A percentile compares a stretch with the other conserved stretches of the same genome.
These are phyloP conservation scores for Emydomyces testavorans DNA, from an alignment of 2,329 filamentous ascomycete genomes.

Conservation along the genomic window DNA sequence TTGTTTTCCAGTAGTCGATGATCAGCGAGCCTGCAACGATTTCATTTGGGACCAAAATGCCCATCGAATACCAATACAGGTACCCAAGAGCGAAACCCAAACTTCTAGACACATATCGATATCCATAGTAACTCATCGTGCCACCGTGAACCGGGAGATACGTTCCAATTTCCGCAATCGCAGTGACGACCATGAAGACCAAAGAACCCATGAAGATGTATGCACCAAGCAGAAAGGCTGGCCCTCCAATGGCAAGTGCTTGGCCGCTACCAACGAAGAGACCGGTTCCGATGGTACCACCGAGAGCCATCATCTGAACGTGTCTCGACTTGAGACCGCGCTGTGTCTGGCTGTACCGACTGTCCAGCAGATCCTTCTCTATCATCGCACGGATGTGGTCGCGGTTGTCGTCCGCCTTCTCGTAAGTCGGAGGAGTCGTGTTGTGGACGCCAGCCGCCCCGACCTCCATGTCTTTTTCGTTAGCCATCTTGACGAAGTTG, in stretches of 20 bases:
- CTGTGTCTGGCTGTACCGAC: slow-evolving; percentile 31
- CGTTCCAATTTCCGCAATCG: slow-evolving; percentile 33
- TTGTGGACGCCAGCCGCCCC: neutral
- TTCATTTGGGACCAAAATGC: slow-evolving; percentile 44
- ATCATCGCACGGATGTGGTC: slow-evolving; percentile 27
- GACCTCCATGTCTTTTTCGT: slow-evolving; percentile 10
- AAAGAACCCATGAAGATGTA: slow-evolving; percentile 41
- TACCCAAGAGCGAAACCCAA: slow-evolving; percentile 36
- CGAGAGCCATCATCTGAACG: slow-evolving; percentile 34
- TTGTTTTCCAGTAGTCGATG: slow-evolving; percentile 49
- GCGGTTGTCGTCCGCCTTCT: slow-evolving; percentile 16
- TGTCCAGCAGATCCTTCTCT: slow-evolving; percentile 32
- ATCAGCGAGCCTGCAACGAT: slow-evolving; percentile 56
- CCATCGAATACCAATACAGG: slow-evolving; percentile 39
- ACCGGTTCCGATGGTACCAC: slow-evolving; percentile 35
- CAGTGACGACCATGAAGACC: slow-evolving; percentile 40
- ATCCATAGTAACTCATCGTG: slow-evolving; percentile 36
- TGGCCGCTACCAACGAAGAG: slow-evolving; percentile 45
- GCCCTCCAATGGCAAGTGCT: slow-evolving; percentile 44
- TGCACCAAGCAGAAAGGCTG: slow-evolving; percentile 42
- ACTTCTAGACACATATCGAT: slow-evolving; percentile 34
- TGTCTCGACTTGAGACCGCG: slow-evolving; percentile 35
- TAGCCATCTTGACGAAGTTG: slow-evolving; percentile 1
- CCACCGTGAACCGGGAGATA: slow-evolving; percentile 37
- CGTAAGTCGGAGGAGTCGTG: neutral